Evolutionary conservation across 1,284 basidiomycete species (phyloP).

Genomic region (Schizophyllum commune): DNA sequence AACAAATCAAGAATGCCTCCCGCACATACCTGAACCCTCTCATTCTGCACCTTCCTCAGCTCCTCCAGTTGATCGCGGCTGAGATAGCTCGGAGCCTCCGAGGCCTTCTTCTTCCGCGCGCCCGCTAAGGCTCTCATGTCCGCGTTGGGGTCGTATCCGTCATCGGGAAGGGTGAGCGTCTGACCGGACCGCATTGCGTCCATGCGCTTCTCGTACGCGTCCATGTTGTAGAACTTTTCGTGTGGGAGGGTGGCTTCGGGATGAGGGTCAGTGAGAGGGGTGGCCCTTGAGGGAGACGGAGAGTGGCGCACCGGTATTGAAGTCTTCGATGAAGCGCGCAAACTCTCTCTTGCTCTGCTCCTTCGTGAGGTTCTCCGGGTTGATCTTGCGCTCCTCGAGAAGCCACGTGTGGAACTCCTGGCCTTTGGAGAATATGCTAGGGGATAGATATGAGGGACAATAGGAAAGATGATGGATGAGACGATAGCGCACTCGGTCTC

Average conservation of each 20-base stretch:
- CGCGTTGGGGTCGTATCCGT: conserved; percentile 68
- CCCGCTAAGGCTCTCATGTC: conserved; percentile 71
- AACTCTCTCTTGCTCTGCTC: conserved; percentile 84
- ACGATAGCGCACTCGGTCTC: conserved; percentile 64
- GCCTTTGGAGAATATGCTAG: conserved; percentile 70
- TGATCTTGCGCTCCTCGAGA: conserved; percentile 81
- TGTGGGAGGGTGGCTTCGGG: conserved; percentile 79
- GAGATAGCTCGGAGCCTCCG: conserved; percentile 66
- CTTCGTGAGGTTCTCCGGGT: conserved; percentile 79
- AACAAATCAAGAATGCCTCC: too few species aligned
- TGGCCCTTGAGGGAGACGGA: neutral
- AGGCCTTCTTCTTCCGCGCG: conserved; percentile 53
- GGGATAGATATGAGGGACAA: conserved; percentile 1
- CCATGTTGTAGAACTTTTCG: conserved; percentile 89
- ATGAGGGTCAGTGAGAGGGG: too few species aligned
- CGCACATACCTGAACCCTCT: conserved; percentile 75
- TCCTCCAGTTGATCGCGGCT: conserved; percentile 73
- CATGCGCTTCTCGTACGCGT: conserved; percentile 76
- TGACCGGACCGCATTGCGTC: conserved; percentile 72
- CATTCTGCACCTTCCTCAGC: conserved; percentile 71
- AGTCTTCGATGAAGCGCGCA: conserved; percentile 73
- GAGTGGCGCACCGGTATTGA: conserved; percentile 64
- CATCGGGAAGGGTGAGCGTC: conserved; percentile 58
- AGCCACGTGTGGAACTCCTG: conserved; percentile 87
- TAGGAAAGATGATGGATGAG: neutral